Base-by-base conservation (phyloP, 1,284 basidiomycete species). In the Trichosporon asahii region DNA sequence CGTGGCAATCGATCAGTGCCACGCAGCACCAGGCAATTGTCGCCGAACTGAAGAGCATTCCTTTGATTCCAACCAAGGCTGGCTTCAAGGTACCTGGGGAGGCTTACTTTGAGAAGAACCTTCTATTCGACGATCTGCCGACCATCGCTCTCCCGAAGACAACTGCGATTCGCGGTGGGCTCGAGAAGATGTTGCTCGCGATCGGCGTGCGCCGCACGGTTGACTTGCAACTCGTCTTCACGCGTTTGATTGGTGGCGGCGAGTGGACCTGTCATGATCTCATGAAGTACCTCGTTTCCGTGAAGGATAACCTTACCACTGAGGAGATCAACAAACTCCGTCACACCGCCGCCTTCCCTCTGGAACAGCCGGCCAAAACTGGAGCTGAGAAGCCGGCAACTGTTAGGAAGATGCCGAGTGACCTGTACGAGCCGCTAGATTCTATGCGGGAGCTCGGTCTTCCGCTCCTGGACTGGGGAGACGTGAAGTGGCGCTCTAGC, bases 171-270 rank as follows among this genome's bases (percentile, higher is more conserved):
- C 95, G 91, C 78, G 91, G 91, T 1, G 85, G 86, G 15, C 79
- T 95, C 73, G 94, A 96, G 77, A 91, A 89, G 76, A 82, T 98
- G 27, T 83, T 99, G 4, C 85, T 89, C 29, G 88, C 87, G 0
- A 85, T 98, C 0, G 95, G 94, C 9, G 93, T 98, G 11, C 88
- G 94, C 25, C 92, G 90, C 76, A 95, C 98, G 75, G 94, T 98
- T 12, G 93, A 96, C 69, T 85, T 96, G 1, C 93, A 95, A 79
- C 85, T 95, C 3, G 86, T 95, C n/a, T 95, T 95, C 77, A 88
- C 90, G 71, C 86, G 92, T 90, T 92, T 84, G 15, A 75, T 84
- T 23, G 82, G 82, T 11, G 81, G 79, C 1, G 81, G 81, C 6
- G 74, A 75, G 18, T 84, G 83, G 83, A 75, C 78, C 6, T 83